A percentile compares a stretch with the other conserved stretches of the same genome.
These are phyloP conservation scores for Fusarium nisikadoi DNA, from an alignment of 2,329 filamentous ascomycete genomes.

Conservation along the genomic window DNA sequence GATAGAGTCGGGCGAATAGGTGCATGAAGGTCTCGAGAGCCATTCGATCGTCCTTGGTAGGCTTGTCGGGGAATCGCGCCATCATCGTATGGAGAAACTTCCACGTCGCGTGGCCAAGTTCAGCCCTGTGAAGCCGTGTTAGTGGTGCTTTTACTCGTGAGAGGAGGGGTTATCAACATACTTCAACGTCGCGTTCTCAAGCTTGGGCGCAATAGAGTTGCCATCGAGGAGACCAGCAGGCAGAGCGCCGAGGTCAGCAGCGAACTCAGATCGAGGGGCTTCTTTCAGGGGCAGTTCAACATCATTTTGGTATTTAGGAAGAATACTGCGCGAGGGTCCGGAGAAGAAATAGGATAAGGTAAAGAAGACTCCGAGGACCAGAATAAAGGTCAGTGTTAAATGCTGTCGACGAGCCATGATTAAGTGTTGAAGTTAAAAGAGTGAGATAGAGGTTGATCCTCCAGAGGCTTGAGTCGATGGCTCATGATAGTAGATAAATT, in stretches of 20 bases:
- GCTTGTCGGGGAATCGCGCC: conserved; percentile 74
- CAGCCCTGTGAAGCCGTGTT: conserved; percentile 56
- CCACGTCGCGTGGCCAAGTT: conserved; percentile 75
- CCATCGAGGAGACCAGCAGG: conserved; percentile 67
- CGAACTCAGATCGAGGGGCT: conserved; percentile 45
- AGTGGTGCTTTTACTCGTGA: background rate
- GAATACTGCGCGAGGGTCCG: conserved; percentile 47
- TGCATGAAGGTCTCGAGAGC: conserved; percentile 73
- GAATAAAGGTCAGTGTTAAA: conserved; percentile 62
- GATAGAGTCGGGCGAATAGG: conserved; percentile 75
- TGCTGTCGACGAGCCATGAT: conserved; percentile 65
- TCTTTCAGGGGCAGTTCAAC: conserved; percentile 42
- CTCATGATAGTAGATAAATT: conserved; percentile 39
- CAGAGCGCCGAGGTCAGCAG: conserved; percentile 55
- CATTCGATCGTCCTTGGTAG: conserved; percentile 69
- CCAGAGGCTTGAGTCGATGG: conserved; percentile 28
- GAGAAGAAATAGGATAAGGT: conserved; percentile 70
- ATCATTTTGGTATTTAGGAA: conserved; percentile 36
- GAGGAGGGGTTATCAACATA: conserved; percentile 50
- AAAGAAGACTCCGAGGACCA: conserved; percentile 66
- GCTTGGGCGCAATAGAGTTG: conserved; percentile 79
- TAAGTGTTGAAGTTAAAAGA: conserved; percentile 24
- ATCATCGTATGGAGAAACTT: conserved; percentile 78
- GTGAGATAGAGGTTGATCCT: conserved; percentile 39
- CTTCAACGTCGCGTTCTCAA: conserved; percentile 86